These are phyloP conservation scores for Cadophora sp. DNA, from an alignment of 2,329 filamentous ascomycete species.

Conservation along the genomic window DNA sequence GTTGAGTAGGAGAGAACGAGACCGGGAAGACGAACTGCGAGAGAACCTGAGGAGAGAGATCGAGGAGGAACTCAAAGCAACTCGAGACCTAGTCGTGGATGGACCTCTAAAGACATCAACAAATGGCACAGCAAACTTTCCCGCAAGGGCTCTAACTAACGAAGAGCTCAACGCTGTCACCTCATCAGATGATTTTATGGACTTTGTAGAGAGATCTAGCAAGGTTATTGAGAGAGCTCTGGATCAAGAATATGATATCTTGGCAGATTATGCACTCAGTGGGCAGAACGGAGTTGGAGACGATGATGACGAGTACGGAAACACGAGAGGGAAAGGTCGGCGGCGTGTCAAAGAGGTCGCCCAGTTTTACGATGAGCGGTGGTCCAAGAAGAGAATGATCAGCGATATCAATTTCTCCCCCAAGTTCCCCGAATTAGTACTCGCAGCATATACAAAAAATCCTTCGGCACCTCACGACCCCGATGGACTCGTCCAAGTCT, in stretches of 20 bases:
- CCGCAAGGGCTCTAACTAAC: constrained; percentile 76
- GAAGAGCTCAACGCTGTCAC: constrained; percentile 93
- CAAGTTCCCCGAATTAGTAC: constrained; percentile 90
- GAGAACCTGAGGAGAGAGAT: constrained; percentile 87
- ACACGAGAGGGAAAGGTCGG: constrained; percentile 72
- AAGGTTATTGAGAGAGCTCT: constrained; percentile 97
- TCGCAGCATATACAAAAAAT: constrained; percentile 97
- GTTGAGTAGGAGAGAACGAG: constrained; percentile 78
- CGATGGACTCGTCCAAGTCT: constrained; percentile 91
- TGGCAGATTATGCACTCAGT: constrained; percentile 91
- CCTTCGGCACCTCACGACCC: constrained; percentile 93
- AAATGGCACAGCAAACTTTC: constrained; percentile 66
- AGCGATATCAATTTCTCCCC: constrained; percentile 95
- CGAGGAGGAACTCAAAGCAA: constrained; percentile 85
- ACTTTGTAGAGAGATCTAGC: constrained; percentile 93
- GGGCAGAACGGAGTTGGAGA: constrained; percentile 75
- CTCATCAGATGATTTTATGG: constrained; percentile 89
- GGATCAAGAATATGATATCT: constrained; percentile 94
- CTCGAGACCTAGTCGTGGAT: constrained; percentile 65
- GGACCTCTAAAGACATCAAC: constrained; percentile 54
- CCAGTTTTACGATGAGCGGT: constrained; percentile 93
- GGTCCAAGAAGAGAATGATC: constrained; percentile 98
- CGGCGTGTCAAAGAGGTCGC: constrained; percentile 84
- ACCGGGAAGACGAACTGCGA: constrained; percentile 87
- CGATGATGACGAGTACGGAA: constrained; percentile 79